Evolutionary conservation across 2,329 filamentous ascomycete genomes (phyloP), one percentile per base, ranked within the genome.

Genomic region (Karstenula rhodostoma): DNA sequence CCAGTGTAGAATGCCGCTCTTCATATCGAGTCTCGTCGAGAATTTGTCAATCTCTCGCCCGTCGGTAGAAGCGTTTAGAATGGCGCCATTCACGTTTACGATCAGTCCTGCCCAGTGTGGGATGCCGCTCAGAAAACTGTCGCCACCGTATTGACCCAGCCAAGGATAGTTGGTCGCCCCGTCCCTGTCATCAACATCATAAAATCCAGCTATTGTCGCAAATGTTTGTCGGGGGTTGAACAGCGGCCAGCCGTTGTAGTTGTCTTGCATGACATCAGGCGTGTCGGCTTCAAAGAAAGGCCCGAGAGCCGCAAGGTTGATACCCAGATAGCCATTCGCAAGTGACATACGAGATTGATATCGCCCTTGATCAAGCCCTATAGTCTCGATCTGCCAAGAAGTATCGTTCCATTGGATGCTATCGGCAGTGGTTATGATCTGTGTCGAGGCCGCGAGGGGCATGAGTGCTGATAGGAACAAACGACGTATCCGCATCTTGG

Each of bases 111-210:
- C 83, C 83, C 88, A 90, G 71, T 92, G 89, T 7, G 90, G 90
- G 17, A 93, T 83, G 25, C 90, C 90, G 54, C 85, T 86, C 63
- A 92, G 90, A 53, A 90, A 88, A 66, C 86, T 90, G 68, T 93
- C 90, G 59, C 86, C 85, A 7, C 89, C 89, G 75, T 90, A 89
- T 65, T 91, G 86, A 58, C 86, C 82, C 46, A 92, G 74, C 89
- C 90, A 91, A 0, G 83, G 82, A 66, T 89, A 91, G 66, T 91
- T 91, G 7, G 85, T 84, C 0, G 84, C 83, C 47, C 86, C 87
- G 0, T 84, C 86, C 32, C 80, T 83, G 2, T 82, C 80, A 70
- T 90, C 87, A 3, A 80, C 80, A 62, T 90, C 83, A 72, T 84
- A 91, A 70, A 91, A 91, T 1, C 89, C 89, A 4, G 86, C 84